Base-by-base conservation (phyloP, 2,329 filamentous ascomycete genomes). In the Nakataea oryzae region DNA sequence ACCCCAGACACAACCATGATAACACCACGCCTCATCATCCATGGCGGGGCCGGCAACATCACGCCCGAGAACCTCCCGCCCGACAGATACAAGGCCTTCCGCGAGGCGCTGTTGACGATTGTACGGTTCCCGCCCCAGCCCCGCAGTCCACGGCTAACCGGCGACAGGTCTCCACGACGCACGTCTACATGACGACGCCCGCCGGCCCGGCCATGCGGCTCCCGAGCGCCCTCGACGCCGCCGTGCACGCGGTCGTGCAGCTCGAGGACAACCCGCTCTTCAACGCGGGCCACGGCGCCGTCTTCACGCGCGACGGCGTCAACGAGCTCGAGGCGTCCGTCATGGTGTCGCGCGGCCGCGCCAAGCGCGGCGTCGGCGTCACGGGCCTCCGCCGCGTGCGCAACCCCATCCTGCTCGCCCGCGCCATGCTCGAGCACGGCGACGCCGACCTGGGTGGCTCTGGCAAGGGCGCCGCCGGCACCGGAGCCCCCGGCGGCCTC, bases 301-400 rank as follows among this genome's bases (percentile, higher is more conserved):
- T 96, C 26, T 96, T 96, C 74, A 96, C 91, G 0, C 85, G 87
- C 60, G 86, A 88, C 66, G 93, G 92, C 24, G 82, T 86, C 65
- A 92, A 93, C 72, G 90, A 96, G 76, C 86, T 96, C 64, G 92
- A 96, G 75, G 90, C 90, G 1, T 90, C 86, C 11, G 84, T 96
- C 60, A 96, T 96, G 91, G 89, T 96, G 0, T 89, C 88, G 2
- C 80, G 81, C 30, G 88, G 87, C 0, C 78, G 79, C 62, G 81
- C 85, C 54, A 96, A 96, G 78, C 84, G 90, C 47, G 91, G 86
- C 21, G 89, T 90, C 0, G 90, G 90, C 3, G 85, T 91, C 7
- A 90, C 90, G 76, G 84, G 90, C 3, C 73, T 96, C 17, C 81
- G 80, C 7, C 84, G 80, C 55, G 88, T 95, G n/a, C 86, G 86